Percentiles rank a stretch among this genome's conserved stretches.
Evolutionary conservation across 1,284 basidiomycete species (phyloP).

Genomic region (Stygiomarasmius scandens): DNA sequence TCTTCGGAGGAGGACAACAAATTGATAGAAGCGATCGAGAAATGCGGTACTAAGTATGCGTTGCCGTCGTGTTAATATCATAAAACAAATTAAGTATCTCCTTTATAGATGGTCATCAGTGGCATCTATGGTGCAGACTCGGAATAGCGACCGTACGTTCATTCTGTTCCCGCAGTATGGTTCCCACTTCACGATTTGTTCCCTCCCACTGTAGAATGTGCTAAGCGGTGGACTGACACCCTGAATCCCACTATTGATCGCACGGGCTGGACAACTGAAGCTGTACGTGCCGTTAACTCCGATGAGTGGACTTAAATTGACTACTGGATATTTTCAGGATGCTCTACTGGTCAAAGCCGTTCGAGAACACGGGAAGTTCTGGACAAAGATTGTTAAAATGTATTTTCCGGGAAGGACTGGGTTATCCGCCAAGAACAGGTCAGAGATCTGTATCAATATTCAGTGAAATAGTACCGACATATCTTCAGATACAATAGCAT

Average conservation of each 20-base stretch:
- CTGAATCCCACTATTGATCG: conserved; percentile 59
- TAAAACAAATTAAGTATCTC: conserved; percentile 6
- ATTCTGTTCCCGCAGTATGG: no score
- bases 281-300: conserved; percentile 33
- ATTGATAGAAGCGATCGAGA: conserved; percentile 52
- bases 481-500: neutral
- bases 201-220: conserved; percentile 53
- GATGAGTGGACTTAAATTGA: neutral
- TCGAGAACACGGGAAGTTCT: conserved; percentile 26
- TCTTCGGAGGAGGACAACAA: conserved; percentile 58
- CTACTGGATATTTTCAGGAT: conserved; percentile 13
- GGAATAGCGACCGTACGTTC: conserved; percentile 61
- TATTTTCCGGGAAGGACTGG: conserved; percentile 32
- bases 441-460: neutral
- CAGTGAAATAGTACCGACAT: no score
- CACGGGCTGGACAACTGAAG: conserved; percentile 54
- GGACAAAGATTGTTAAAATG: conserved; percentile 29
- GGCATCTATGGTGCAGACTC: conserved; percentile 52
- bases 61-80: neutral
- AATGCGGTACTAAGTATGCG: conserved; percentile 50
- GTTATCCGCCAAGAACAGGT: conserved; percentile 32
- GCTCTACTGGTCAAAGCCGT: conserved; percentile 25
- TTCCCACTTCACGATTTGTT: no score
- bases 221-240: conserved; percentile 61
- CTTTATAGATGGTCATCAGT: conserved; percentile 52